These are phyloP conservation scores for Trypanosoma caninum DNA, from an alignment of 208 protist species.

Conservation along the genomic window DNA sequence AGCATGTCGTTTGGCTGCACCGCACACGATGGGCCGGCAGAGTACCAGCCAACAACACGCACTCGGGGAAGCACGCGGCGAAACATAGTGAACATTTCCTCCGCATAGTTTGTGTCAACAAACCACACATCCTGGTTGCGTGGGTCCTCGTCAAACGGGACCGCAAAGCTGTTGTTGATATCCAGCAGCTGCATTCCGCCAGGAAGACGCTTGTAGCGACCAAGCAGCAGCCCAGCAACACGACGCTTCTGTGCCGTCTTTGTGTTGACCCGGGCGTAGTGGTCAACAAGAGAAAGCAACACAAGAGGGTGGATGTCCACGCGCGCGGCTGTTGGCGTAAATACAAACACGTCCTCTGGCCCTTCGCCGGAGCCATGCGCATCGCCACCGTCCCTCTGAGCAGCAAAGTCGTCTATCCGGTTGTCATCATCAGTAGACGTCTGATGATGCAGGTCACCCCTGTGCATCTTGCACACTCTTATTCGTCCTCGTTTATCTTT, in stretches of 20 bases:
- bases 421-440: conserved; percentile 1
- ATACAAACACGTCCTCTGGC: conserved; percentile 2
- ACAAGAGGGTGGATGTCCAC: conserved; percentile 99
- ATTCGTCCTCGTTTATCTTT: background rate
- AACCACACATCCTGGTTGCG: conserved; percentile 98
- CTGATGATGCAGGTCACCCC: conserved; percentile 6
- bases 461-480: conserved; percentile 11
- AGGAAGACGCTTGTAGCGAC: conserved; percentile 60
- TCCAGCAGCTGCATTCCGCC: conserved; percentile 67
- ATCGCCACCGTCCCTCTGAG: conserved; percentile 14
- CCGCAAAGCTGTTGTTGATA: conserved; percentile 98
- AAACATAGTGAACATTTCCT: conserved; percentile 99
- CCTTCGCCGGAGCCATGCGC: conserved; percentile 10
- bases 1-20: conserved; percentile 96
- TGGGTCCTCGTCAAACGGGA: conserved; percentile 99
- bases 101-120: conserved; percentile 95
- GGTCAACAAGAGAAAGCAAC: conserved; percentile 98
- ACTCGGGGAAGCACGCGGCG: conserved; percentile 98
- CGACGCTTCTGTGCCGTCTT: conserved; percentile 91
- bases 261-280: conserved; percentile 98
- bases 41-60: conserved; percentile 99
- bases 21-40: conserved; percentile 93
- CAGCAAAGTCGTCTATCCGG: conserved; percentile 3
- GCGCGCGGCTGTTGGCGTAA: conserved; percentile 51
- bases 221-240: conserved; percentile 97